Conservation (phyloP, 352 stramenopile genomes). For the Globisporangium irregulare region DNA sequence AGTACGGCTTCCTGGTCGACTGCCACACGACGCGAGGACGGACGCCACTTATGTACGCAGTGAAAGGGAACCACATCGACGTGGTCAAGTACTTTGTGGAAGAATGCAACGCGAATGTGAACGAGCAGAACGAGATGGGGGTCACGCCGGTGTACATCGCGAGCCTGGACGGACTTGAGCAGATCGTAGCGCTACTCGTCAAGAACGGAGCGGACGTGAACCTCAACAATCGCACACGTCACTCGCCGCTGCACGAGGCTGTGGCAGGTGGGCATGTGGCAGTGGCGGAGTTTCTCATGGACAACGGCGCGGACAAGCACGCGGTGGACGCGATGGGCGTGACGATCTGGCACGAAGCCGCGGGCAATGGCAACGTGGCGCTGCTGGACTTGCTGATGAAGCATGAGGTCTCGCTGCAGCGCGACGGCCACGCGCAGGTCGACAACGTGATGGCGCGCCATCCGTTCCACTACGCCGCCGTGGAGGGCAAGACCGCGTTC, state of each 20-base stretch:
- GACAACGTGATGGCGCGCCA: conserved; percentile 81
- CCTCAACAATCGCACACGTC: conserved; percentile 54
- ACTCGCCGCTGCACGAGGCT: conserved; percentile 65
- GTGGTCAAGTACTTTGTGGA: conserved; percentile 41
- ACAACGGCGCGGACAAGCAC: conserved; percentile 58
- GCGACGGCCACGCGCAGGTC: conserved; percentile 36
- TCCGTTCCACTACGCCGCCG: conserved; percentile 77
- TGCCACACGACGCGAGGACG: conserved; percentile 74
- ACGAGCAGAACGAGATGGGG: conserved; percentile 82
- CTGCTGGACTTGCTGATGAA: conserved; percentile 59
- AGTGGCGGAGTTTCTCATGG: conserved; percentile 49
- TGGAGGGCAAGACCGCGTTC: conserved; percentile 64
- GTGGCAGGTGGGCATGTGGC: conserved; percentile 49
- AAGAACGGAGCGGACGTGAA: conserved; percentile 53
- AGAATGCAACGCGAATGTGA: conserved; percentile 46
- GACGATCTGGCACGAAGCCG: conserved; percentile 78
- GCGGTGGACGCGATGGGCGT: conserved; percentile 77
- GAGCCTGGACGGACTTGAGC: conserved; percentile 45
- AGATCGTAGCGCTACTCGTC: conserved; percentile 49
- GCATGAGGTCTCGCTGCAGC: conserved; percentile 46
- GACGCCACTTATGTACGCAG: conserved; percentile 76
- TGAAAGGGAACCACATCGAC: conserved; percentile 58
- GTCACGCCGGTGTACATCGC: conserved; percentile 73
- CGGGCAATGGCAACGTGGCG: conserved; percentile 50
- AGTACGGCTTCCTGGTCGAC: conserved; percentile 60